Evolutionary conservation across 192 early-diverging fungal genomes (phyloP).

Genomic region (Coemansia sp.): DNA sequence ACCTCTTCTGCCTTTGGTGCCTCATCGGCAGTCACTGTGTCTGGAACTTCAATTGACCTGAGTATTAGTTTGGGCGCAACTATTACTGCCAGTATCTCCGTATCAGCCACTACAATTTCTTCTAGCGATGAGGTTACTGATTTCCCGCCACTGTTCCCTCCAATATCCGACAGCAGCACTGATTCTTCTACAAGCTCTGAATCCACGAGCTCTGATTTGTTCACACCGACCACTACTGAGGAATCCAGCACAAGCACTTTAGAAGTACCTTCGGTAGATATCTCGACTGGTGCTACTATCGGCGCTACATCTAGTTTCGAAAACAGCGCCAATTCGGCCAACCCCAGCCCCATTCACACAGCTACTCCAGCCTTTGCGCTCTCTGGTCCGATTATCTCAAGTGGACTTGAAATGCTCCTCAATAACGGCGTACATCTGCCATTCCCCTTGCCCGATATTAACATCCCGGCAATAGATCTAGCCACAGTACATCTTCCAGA

Average conservation of each 20-base stretch:
- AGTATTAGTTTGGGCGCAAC: neutral
- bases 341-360: neutral
- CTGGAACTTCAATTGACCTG: neutral
- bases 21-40: neutral
- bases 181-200: neutral
- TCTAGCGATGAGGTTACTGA: neutral
- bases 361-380: slow-evolving; percentile 16
- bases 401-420: slow-evolving; percentile 48
- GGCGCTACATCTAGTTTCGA: neutral
- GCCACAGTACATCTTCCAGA: slow-evolving; percentile 52
- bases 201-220: slow-evolving; percentile 1
- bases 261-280: neutral
- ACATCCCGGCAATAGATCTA: slow-evolving; percentile 39
- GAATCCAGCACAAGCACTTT: neutral
- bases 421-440: slow-evolving; percentile 47
- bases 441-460: slow-evolving; percentile 42
- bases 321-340: neutral
- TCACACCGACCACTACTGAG: neutral
- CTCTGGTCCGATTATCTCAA: slow-evolving; percentile 44
- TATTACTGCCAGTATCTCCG: neutral
- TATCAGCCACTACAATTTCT: neutral
- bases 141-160: neutral
- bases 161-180: neutral
- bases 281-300: slow-evolving; percentile 3
- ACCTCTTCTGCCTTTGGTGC: neutral